These are phyloP conservation scores for Picea abies DNA, from an alignment of 83 land plant species.

Conservation along the genomic window DNA sequence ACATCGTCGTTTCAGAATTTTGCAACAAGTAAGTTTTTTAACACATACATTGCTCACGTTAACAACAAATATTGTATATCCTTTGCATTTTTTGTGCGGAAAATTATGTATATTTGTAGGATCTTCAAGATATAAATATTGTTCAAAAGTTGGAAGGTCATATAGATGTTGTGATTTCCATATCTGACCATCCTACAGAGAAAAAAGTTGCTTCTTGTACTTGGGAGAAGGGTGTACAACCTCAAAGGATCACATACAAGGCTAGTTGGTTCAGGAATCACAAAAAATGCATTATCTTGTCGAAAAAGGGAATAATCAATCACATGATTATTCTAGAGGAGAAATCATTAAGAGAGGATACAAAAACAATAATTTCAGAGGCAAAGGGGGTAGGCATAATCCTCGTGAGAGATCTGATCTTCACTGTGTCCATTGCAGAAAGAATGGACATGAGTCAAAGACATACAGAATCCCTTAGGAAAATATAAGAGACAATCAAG, in stretches of 20 bases:
- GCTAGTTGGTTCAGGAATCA: too few relatives aligned
- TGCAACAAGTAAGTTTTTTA: slow-evolving; percentile 51
- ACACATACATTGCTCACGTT: slow-evolving; percentile 58
- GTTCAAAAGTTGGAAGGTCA: slow-evolving; percentile 74
- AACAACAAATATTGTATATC: slow-evolving; percentile 66
- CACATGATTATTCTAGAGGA: too few relatives aligned
- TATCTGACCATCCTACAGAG: slow-evolving; percentile 67
- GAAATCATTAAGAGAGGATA: too few relatives aligned
- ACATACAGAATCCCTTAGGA: too few relatives aligned
- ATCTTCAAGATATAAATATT: slow-evolving; percentile 53
- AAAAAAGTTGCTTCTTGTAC: slow-evolving; percentile 77
- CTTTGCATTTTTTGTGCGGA: slow-evolving; percentile 72
- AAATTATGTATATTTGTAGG: slow-evolving; percentile 59
- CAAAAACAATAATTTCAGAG: too few relatives aligned
- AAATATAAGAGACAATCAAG: too few relatives aligned
- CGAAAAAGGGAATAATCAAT: too few relatives aligned
- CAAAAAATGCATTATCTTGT: too few relatives aligned
- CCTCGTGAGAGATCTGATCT: too few relatives aligned
- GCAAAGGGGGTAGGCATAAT: too few relatives aligned
- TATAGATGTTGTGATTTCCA: slow-evolving; percentile 59
- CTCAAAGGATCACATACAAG: slow-evolving; percentile 32
- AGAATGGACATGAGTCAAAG: too few relatives aligned
- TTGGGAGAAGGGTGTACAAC: slow-evolving; percentile 47
- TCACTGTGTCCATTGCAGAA: too few relatives aligned
- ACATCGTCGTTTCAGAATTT: slow-evolving; percentile 55